Conservation (phyloP, 2,329 filamentous ascomycete species). For the Apiospora malaysiana region DNA sequence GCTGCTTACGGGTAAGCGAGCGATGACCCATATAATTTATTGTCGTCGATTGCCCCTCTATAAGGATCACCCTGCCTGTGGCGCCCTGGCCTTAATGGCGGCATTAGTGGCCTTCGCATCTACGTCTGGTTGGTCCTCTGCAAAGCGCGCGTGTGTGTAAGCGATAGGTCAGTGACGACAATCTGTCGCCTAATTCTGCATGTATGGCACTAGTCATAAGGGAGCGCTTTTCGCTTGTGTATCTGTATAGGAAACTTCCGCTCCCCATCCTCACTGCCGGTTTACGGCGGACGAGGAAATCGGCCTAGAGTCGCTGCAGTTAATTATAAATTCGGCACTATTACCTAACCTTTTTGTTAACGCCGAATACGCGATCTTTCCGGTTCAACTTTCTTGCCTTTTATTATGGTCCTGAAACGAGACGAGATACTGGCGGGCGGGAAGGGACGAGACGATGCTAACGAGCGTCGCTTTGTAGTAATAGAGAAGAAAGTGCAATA, state of each 20-base stretch:
- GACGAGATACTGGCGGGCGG: background rate
- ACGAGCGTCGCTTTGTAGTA: background rate
- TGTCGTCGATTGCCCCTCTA: background rate
- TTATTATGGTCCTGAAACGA: background rate
- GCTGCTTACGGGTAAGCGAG: background rate
- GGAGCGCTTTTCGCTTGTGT: no score
- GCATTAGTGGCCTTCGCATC: background rate
- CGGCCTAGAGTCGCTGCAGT: background rate
- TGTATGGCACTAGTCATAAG: no score
- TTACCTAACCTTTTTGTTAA: background rate
- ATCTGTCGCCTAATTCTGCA: background rate
- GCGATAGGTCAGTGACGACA: background rate
- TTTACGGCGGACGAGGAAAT: background rate
- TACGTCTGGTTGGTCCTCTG: background rate
- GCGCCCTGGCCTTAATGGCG: background rate
- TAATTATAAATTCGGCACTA: background rate
- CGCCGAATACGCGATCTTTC: background rate
- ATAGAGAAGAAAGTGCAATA: background rate
- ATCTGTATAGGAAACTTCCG: background rate
- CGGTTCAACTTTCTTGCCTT: background rate
- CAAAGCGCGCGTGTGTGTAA: background rate
- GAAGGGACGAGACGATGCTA: background rate
- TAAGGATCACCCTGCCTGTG: background rate
- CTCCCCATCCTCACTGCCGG: no score
- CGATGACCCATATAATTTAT: background rate